Conservation (phyloP, 2,329 filamentous ascomycete genomes). For the Aspergillus udagawae region DNA sequence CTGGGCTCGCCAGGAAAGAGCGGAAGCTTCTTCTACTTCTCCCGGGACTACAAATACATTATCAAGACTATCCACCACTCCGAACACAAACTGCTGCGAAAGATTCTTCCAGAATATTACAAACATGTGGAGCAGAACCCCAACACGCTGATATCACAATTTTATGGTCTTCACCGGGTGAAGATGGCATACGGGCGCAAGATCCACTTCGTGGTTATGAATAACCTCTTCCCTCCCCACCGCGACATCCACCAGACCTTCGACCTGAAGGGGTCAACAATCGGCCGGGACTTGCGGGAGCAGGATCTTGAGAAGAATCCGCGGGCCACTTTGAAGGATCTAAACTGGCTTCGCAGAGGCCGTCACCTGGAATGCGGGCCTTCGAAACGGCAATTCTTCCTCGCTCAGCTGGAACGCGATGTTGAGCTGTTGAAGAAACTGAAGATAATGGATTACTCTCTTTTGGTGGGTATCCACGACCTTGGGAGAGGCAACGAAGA, state of each 20-base stretch:
- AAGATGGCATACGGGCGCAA: slow-evolving; percentile 98
- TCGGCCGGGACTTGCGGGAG: slow-evolving; percentile 87
- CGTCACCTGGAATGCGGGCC: slow-evolving; percentile 84
- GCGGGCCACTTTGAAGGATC: slow-evolving; percentile 86
- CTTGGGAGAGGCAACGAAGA: slow-evolving; percentile 88
- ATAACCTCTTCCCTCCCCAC: slow-evolving; percentile 96
- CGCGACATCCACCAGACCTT: slow-evolving; percentile 96
- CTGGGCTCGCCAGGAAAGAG: slow-evolving; percentile 96
- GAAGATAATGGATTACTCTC: slow-evolving; percentile 98
- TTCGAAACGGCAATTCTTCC: slow-evolving; percentile 79
- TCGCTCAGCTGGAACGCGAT: slow-evolving; percentile 83
- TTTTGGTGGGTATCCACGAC: slow-evolving; percentile 92
- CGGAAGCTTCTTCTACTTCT: slow-evolving; percentile 99
- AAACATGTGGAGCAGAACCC: slow-evolving; percentile 88
- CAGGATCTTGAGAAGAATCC: slow-evolving; percentile 85
- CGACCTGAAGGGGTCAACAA: slow-evolving; percentile 92
- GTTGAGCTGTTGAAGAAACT: slow-evolving; percentile 81
- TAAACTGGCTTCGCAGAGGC: slow-evolving; percentile 90
- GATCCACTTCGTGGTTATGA: slow-evolving; percentile 99
- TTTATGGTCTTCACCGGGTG: slow-evolving; percentile 93
- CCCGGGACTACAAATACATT: slow-evolving; percentile 98
- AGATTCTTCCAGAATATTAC: slow-evolving; percentile 78
- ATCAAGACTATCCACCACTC: slow-evolving; percentile 99
- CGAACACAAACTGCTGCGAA: slow-evolving; percentile 56
- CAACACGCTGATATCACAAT: slow-evolving; percentile 94